Evolutionary conservation across 2,329 filamentous ascomycete species (phyloP).

Genomic region (Periglandula ipomoeae): DNA sequence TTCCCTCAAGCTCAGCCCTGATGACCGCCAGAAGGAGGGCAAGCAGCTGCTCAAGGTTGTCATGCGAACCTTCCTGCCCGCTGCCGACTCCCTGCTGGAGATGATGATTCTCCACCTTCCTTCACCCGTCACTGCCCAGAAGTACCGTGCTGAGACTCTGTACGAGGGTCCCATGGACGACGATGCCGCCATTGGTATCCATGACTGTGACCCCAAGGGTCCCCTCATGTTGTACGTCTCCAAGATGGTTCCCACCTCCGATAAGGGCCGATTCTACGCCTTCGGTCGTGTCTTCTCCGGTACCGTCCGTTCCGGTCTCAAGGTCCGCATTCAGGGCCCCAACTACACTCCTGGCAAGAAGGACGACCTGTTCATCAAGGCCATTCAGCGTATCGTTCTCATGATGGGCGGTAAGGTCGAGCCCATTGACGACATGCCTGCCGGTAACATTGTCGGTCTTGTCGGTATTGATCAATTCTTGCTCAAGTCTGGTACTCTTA

Average conservation of each 20-base stretch:
- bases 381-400: slow-evolving; percentile 97
- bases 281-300: slow-evolving; percentile 99
- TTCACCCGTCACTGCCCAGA: slow-evolving; percentile 90
- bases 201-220: slow-evolving; percentile 95
- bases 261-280: slow-evolving; percentile 99
- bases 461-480: slow-evolving; percentile 99
- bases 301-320: slow-evolving; percentile 94
- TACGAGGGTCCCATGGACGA: slow-evolving; percentile 97
- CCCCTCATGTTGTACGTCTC: slow-evolving; percentile 99
- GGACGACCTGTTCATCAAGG: slow-evolving; percentile 98
- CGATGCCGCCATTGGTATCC: slow-evolving; percentile 89
- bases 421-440: slow-evolving; percentile 97
- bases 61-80: slow-evolving; percentile 98
- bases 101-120: slow-evolving; percentile 99
- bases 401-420: slow-evolving; percentile 99
- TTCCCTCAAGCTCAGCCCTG: slow-evolving; percentile 75
- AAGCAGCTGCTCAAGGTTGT: slow-evolving; percentile 96
- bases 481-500: slow-evolving; percentile 99
- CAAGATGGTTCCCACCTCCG: slow-evolving; percentile 99
- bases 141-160: slow-evolving; percentile 95
- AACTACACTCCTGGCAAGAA: slow-evolving; percentile 98
- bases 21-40: slow-evolving; percentile 91
- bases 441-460: slow-evolving; percentile 99
- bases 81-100: slow-evolving; percentile 94
- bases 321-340: slow-evolving; percentile 99